These are phyloP conservation scores for Malassezia arunalokei DNA, from an alignment of 1,284 basidiomycete species.

Conservation along the genomic window DNA sequence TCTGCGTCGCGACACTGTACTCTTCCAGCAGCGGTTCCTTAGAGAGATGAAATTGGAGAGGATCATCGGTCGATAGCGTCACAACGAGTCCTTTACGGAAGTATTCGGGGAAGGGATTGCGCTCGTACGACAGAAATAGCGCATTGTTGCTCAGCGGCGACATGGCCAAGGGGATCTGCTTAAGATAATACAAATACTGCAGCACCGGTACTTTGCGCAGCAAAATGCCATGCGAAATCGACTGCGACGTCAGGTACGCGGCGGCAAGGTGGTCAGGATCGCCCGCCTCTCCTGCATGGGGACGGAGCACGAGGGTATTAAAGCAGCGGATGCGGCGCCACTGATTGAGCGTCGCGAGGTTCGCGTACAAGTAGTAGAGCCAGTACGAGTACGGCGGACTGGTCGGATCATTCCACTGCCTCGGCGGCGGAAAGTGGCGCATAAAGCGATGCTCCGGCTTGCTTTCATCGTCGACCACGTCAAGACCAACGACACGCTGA, in stretches of 20 bases:
- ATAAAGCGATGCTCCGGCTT: slow-evolving; percentile 83
- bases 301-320: slow-evolving; percentile 87
- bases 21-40: slow-evolving; percentile 84
- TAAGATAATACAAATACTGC: slow-evolving; percentile 60
- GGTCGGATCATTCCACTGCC: slow-evolving; percentile 74
- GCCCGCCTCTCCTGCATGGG: slow-evolving; percentile 94
- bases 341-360: slow-evolving; percentile 84
- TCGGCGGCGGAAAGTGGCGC: slow-evolving; percentile 88
- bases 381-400: slow-evolving; percentile 88
- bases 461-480: slow-evolving; percentile 94
- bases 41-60: slow-evolving; percentile 49
- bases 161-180: slow-evolving; percentile 62
- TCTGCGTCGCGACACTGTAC: slow-evolving; percentile 80
- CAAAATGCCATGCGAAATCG: slow-evolving; percentile 95
- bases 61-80: slow-evolving; percentile 89
- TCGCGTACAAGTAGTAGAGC: slow-evolving; percentile 94
- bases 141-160: slow-evolving; percentile 96
- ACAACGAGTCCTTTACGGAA: slow-evolving; percentile 94
- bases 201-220: slow-evolving; percentile 88
- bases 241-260: slow-evolving; percentile 88
- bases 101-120: slow-evolving; percentile 92
- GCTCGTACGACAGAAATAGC: slow-evolving; percentile 87
- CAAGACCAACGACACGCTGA: slow-evolving; percentile 89
- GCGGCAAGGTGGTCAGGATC: slow-evolving; percentile 95
- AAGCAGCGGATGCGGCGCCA: slow-evolving; percentile 79